These are phyloP conservation scores for Sarocladiaceae sp. DNA, from an alignment of 2,329 filamentous ascomycete species.

Conservation along the genomic window DNA sequence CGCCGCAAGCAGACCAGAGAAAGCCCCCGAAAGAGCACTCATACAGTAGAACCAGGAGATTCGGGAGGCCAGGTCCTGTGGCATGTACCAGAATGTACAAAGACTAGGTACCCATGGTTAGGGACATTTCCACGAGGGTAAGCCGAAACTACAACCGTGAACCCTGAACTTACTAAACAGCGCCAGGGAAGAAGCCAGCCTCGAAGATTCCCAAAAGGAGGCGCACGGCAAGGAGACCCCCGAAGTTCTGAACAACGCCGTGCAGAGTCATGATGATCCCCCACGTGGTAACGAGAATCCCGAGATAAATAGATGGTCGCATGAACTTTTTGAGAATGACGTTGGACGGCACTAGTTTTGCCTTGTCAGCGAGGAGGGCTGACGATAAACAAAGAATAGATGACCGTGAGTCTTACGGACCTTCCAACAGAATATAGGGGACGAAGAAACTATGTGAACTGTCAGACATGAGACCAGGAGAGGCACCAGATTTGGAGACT, in stretches of 20 bases:
- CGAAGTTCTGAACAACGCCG: conserved; percentile 17
- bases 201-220: conserved; percentile 17
- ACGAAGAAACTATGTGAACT: conserved; percentile 46
- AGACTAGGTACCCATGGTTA: conserved; percentile 9
- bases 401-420: background rate
- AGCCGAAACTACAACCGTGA: too few species aligned
- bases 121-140: too few species aligned
- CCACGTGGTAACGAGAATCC: conserved; percentile 53
- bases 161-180: conserved; percentile 6
- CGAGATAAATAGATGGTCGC: conserved; percentile 57
- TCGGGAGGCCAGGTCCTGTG: conserved; percentile 20
- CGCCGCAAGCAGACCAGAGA: conserved; percentile 17
- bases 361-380: conserved; percentile 35
- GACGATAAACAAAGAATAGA: background rate
- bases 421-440: conserved; percentile 45
- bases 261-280: conserved; percentile 21
- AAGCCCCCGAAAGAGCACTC: conserved; percentile 17
- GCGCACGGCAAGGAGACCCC: conserved; percentile 15
- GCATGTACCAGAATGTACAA: conserved; percentile 24
- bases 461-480: background rate
- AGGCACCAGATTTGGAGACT: background rate
- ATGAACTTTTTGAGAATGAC: conserved; percentile 54
- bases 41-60: conserved; percentile 24
- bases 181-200: conserved; percentile 11
- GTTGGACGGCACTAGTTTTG: conserved; percentile 56